Conservation (phyloP, 768 basidiomycete genomes). For the Megacollybia marginata region DNA sequence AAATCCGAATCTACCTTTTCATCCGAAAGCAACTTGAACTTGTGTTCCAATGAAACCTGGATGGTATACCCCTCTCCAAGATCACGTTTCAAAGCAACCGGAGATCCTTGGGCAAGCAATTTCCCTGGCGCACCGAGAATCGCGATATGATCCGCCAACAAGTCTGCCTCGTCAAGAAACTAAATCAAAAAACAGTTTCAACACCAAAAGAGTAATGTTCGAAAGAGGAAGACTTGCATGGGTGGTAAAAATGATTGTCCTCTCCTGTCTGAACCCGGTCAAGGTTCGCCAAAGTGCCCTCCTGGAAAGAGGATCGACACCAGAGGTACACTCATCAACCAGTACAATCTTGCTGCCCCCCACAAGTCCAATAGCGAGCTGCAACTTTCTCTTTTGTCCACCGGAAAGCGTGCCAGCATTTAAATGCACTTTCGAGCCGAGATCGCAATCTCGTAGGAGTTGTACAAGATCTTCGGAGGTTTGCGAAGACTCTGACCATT, state of each 20-base stretch:
- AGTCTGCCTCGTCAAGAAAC: constrained; percentile 77
- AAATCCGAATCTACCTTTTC: constrained; percentile 13
- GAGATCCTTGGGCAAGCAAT: constrained; percentile 65
- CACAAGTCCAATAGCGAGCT: constrained; percentile 73
- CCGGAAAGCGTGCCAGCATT: constrained; percentile 65
- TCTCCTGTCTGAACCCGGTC: constrained; percentile 55
- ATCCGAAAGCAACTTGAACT: constrained; percentile 12
- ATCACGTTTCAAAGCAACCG: constrained; percentile 63
- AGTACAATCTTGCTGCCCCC: constrained; percentile 33
- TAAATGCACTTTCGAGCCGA: constrained; percentile 59
- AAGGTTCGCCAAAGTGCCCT: constrained; percentile 73
- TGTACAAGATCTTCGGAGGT: constrained; percentile 54
- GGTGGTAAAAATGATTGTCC: constrained; percentile 72
- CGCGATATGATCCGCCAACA: constrained; percentile 69
- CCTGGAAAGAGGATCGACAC: constrained; percentile 75
- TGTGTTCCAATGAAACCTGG: constrained; percentile 37
- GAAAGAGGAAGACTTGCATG: constrained; percentile 39
- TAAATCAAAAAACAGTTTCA: constrained; percentile 14
- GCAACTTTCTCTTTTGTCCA: constrained; percentile 78
- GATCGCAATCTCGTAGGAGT: constrained; percentile 63
- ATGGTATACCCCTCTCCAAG: constrained; percentile 70
- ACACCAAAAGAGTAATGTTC: neutral
- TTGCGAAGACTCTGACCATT: constrained; percentile 41
- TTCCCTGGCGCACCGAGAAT: constrained; percentile 72
- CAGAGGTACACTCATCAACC: constrained; percentile 51